Evolutionary conservation across 2,329 filamentous ascomycete genomes (phyloP), one percentile per base, ranked within the genome.

Genomic region (Botrytis porri): DNA sequence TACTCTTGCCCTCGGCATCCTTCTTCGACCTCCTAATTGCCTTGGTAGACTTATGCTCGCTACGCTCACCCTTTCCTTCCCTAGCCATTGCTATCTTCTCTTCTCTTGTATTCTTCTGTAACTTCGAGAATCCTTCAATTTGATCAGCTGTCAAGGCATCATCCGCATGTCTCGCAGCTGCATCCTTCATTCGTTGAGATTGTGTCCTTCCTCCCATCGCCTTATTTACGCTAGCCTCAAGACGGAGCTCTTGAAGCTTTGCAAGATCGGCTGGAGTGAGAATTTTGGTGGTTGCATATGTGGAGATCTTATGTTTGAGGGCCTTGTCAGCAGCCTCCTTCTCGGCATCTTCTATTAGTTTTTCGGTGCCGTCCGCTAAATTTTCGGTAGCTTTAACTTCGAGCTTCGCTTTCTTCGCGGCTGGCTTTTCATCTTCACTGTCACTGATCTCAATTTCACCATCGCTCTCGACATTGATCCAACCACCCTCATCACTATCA

Each of bases 251-350:
- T 75, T 93, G 90, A 32, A 99, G 90, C 82, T 98, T 98, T 77
- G 93, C 91, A n/a, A 98, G 88, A 82, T 99, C 96, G 20, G 96
- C 96, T 0, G 96, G 96, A 0, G 96, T 99, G 75, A 99, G 90
- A 76, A 99, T 97, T 66, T 93, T 92, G 3, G 93, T 97, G 0
- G 93, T 97, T n/a, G 95, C 95, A 61, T 98, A 89, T 78, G 90
- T 94, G 20, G 91, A 90, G 76, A 90, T 87, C 75, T 85, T 84
- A 72, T 85, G 74, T 65, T 79, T 79, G 62, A 76, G 70, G 37
- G 54, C 75, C 64, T 78, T 81, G 10, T 84, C 82, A n/a, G 81
- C 81, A 20, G 81, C 81, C 59, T 85, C 83, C 63, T 86, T 83
- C 74, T 86, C 83, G 14, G 84, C 84, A 62, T 82, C 82, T 51